Percentiles rank a stretch among this genome's conserved stretches.
phyloP scores from a whole-genome alignment of 2,329 filamentous ascomycete genomes.

The Colletotrichum gloeosporioides region DNA sequence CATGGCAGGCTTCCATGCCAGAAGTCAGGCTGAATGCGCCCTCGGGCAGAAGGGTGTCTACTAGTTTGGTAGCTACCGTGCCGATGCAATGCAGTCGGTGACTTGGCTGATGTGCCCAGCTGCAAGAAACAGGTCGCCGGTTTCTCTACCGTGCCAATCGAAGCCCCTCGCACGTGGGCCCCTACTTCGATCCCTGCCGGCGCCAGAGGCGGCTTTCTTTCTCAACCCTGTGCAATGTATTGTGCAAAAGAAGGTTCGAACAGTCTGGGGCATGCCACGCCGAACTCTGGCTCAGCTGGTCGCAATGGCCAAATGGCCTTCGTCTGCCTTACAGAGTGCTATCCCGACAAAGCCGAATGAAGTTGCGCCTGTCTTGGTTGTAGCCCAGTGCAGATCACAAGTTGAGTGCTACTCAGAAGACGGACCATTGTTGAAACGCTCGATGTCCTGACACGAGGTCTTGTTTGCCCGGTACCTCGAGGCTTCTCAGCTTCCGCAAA shows the following conservation, averaged over 20 bases:
- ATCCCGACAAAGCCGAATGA: background rate
- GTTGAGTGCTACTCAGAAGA: background rate
- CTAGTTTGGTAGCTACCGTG: background rate
- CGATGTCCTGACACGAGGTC: background rate
- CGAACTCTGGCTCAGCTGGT: background rate
- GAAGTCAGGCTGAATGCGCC: background rate
- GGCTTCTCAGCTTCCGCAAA: background rate
- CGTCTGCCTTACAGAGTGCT: background rate
- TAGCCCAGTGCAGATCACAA: background rate
- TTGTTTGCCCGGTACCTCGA: background rate
- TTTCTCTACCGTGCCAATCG: background rate
- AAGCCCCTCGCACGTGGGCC: background rate
- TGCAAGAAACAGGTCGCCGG: background rate
- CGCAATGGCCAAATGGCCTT: background rate
- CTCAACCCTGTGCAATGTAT: background rate
- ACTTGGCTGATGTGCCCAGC: background rate
- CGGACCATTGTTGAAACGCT: background rate
- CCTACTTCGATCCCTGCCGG: background rate
- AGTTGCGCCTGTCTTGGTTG: background rate
- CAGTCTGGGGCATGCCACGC: background rate
- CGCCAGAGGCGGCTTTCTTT: conserved; percentile 13
- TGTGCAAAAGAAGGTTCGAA: background rate
- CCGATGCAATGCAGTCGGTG: background rate
- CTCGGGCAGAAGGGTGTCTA: background rate
- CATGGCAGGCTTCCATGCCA: background rate